Percentiles rank a stretch among this genome's conserved stretches.
These are phyloP conservation scores for Colletotrichum graminicola DNA, from an alignment of 2,329 filamentous ascomycete genomes.

Conservation along the genomic window DNA sequence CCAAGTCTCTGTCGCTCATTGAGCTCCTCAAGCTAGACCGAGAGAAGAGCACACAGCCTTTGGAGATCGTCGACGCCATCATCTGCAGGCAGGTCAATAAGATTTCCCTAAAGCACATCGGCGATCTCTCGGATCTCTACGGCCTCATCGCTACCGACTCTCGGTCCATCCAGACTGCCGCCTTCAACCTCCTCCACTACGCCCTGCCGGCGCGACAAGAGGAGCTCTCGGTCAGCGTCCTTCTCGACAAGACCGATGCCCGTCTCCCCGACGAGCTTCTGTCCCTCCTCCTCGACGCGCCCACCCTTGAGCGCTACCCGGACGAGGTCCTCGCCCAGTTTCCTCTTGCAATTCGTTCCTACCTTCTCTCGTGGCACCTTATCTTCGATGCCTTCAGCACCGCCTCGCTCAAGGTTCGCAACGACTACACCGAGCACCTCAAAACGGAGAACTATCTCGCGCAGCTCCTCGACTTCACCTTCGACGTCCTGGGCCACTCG, in stretches of 20 bases:
- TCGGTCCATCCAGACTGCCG: constrained; percentile 80
- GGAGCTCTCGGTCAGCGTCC: constrained; percentile 81
- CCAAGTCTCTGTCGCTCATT: constrained; percentile 70
- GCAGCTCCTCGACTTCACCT: constrained; percentile 81
- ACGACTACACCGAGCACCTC: constrained; percentile 83
- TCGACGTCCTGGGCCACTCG: constrained; percentile 86
- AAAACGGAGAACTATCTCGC: constrained; percentile 78
- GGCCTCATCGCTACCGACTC: constrained; percentile 82
- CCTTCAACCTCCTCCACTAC: constrained; percentile 83
- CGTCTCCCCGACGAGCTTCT: constrained; percentile 86
- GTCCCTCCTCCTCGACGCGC: constrained; percentile 83
- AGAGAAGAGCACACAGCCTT: constrained; percentile 68
- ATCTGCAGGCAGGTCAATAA: constrained; percentile 77
- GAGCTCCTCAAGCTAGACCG: constrained; percentile 70
- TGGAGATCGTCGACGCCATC: constrained; percentile 80
- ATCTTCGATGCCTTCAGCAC: constrained; percentile 87
- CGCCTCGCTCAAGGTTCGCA: constrained; percentile 84
- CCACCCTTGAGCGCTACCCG: constrained; percentile 75
- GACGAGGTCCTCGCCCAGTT: constrained; percentile 76
- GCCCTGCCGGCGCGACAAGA: constrained; percentile 85
- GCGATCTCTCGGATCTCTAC: constrained; percentile 78
- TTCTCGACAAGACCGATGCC: constrained; percentile 78
- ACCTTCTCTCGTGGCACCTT: constrained; percentile 89
- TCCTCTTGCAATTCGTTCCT: constrained; percentile 78
- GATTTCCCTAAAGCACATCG: constrained; percentile 71